Conservation (phyloP, 768 basidiomycete species). For the Trametes maxima region DNA sequence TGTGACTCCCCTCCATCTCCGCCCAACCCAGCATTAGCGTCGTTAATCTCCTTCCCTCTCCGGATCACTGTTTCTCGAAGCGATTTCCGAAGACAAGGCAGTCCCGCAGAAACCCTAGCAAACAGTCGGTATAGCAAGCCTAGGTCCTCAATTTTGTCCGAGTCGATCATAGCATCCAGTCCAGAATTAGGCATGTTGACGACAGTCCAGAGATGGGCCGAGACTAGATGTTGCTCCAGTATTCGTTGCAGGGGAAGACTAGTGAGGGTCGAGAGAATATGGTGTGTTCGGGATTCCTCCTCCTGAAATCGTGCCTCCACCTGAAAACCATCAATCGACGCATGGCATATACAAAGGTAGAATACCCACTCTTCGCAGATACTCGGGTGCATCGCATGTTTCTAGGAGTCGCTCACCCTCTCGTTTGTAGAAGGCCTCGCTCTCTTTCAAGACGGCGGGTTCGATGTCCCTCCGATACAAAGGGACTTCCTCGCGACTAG, state of each 20-base stretch:
- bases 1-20: slow-evolving; percentile 35
- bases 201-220: slow-evolving; percentile 72
- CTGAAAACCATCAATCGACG: slow-evolving; percentile 42
- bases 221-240: slow-evolving; percentile 75
- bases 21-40: neutral
- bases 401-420: slow-evolving; percentile 75
- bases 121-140: slow-evolving; percentile 80
- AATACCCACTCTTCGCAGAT: slow-evolving; percentile 68
- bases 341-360: neutral
- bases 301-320: slow-evolving; percentile 79
- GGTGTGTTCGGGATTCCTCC: slow-evolving; percentile 81
- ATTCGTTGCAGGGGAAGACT: slow-evolving; percentile 68
- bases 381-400: slow-evolving; percentile 79
- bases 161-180: slow-evolving; percentile 83
- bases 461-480: slow-evolving; percentile 88
- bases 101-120: slow-evolving; percentile 64
- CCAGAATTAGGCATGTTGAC: slow-evolving; percentile 85
- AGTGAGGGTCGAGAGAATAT: slow-evolving; percentile 83
- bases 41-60: slow-evolving; percentile 81
- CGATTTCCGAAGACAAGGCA: slow-evolving; percentile 61
- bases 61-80: slow-evolving; percentile 72
- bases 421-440: slow-evolving; percentile 72
- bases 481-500: slow-evolving; percentile 44
- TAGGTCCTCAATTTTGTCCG: slow-evolving; percentile 75
- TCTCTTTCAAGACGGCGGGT: slow-evolving; percentile 76